phyloP scores from a whole-genome alignment of 2,329 filamentous ascomycete genomes.

The Chalaropsis ovoidea region DNA sequence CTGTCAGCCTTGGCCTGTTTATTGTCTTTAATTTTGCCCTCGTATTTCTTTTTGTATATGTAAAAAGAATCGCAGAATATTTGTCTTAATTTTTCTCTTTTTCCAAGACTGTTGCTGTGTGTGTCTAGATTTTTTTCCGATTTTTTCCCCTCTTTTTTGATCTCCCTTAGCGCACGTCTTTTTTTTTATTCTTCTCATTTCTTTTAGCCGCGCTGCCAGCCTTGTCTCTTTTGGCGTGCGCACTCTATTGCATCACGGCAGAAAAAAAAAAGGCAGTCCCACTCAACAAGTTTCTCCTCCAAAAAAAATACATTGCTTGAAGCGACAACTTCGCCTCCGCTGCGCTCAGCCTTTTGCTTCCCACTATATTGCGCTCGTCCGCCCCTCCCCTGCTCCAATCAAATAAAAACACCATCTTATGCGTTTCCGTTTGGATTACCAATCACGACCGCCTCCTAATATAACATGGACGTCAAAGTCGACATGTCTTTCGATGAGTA shows the following conservation, averaged over 20 bases:
- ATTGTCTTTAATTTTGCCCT: not conserved
- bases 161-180: not conserved
- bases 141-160: not conserved
- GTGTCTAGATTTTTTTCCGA: not conserved
- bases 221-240: conserved; percentile 14
- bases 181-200: not conserved
- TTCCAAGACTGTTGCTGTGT: not conserved
- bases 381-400: not conserved
- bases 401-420: not conserved
- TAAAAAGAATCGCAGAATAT: not conserved
- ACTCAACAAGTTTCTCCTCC: conserved; percentile 7
- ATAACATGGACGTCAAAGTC: conserved; percentile 13
- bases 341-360: not conserved
- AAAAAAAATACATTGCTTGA: not conserved
- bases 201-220: not conserved
- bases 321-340: not conserved
- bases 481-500: conserved; percentile 20
- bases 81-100: not conserved
- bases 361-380: not conserved
- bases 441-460: not conserved
- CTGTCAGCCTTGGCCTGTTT: not conserved
- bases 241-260: conserved; percentile 7
- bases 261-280: conserved; percentile 10
- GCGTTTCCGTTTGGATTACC: not conserved
- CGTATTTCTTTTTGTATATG: not conserved